Percentiles rank a stretch among this genome's conserved stretches.
Conservation (phyloP, 768 basidiomycete genomes). For the Leccinum truebloodii region DNA sequence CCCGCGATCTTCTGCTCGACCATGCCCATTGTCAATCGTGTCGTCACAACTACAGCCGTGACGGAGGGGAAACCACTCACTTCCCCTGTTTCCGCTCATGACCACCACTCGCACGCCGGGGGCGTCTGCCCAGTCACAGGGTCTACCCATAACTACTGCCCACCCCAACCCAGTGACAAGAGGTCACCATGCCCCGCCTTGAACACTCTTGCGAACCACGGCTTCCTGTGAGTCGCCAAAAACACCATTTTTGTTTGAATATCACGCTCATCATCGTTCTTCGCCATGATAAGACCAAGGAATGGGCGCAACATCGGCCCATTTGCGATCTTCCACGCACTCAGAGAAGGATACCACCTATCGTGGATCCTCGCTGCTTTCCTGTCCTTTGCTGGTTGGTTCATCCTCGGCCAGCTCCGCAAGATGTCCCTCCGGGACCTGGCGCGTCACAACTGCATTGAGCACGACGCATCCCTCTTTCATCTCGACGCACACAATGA, state of each 20-base stretch:
- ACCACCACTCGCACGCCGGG: constrained; percentile 21
- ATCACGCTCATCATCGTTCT: neutral
- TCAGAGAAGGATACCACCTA: constrained; percentile 52
- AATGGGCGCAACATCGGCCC: constrained; percentile 50
- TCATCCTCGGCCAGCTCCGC: constrained; percentile 41
- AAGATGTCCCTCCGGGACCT: constrained; percentile 39
- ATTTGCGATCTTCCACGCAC: constrained; percentile 39
- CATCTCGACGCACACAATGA: constrained; percentile 46
- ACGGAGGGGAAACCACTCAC: constrained; percentile 7
- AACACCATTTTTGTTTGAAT: neutral
- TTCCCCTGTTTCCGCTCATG: constrained; percentile 16
- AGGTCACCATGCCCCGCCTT: constrained; percentile 74
- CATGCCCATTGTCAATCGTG: constrained; percentile 10
- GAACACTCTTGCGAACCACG: constrained; percentile 74
- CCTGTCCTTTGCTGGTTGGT: constrained; percentile 49
- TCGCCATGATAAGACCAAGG: constrained; percentile 40
- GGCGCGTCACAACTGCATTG: constrained; percentile 50
- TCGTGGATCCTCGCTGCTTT: constrained; percentile 47
- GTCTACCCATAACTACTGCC: constrained; percentile 40
- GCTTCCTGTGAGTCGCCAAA: constrained; percentile 58
- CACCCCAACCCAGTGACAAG: constrained; percentile 47
- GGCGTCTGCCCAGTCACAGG: constrained; percentile 45
- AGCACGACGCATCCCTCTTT: constrained; percentile 62
- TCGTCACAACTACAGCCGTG: neutral
- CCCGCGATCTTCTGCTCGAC: neutral